phyloP scores from a whole-genome alignment of 139 green algal species.

The Micractinium conductrix region DNA sequence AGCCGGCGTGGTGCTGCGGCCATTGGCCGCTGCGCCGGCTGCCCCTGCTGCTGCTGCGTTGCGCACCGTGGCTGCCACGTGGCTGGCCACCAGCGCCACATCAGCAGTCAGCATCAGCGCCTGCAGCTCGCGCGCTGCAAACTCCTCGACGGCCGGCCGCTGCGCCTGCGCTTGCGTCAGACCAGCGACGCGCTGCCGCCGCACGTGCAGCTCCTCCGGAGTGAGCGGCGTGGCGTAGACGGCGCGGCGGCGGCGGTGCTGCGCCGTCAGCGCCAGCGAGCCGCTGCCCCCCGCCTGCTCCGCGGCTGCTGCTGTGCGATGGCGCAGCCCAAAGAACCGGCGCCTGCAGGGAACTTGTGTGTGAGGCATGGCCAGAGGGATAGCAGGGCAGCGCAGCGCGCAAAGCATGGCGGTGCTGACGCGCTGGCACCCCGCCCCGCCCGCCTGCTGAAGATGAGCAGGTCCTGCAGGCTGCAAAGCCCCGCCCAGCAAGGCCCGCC shows the following conservation, averaged over 20 bases:
- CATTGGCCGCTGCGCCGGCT: background rate
- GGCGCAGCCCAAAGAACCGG: background rate
- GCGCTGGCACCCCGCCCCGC: too few species aligned
- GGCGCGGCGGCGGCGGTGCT: slow-evolving; percentile 35
- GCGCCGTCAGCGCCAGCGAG: slow-evolving; percentile 19
- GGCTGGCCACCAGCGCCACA: slow-evolving; percentile 36
- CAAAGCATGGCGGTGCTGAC: too few species aligned
- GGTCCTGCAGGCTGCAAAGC: too few species aligned
- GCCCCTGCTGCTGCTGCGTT: background rate
- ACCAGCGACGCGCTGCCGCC: background rate
- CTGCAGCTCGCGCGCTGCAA: slow-evolving; percentile 45
- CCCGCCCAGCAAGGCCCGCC: too few species aligned
- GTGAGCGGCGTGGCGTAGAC: slow-evolving; percentile 6
- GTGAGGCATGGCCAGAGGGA: too few species aligned
- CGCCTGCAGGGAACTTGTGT: slow-evolving; percentile 3
- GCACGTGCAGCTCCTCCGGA: background rate
- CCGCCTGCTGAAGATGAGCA: too few species aligned
- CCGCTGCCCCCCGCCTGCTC: background rate
- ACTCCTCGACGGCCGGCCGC: slow-evolving; percentile 7
- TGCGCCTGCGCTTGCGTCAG: background rate
- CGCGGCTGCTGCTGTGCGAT: background rate
- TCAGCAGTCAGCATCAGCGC: slow-evolving; percentile 40
- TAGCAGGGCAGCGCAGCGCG: too few species aligned
- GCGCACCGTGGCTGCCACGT: slow-evolving; percentile 38
- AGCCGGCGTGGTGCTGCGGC: background rate